Evolutionary conservation across 129 eudicot species (phyloP).

Genomic region (Deinandra increscens): DNA sequence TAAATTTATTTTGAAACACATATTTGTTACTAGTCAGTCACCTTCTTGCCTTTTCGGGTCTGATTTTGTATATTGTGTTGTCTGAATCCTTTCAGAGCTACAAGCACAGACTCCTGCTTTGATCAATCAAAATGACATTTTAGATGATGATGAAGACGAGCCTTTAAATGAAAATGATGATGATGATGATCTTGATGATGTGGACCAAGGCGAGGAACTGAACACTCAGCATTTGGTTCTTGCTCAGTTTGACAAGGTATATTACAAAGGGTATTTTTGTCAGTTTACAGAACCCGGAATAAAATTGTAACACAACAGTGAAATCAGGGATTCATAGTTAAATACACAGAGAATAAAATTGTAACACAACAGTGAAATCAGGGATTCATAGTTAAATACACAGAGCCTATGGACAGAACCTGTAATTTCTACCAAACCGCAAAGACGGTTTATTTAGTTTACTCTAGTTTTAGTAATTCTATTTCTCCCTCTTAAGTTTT

Average conservation of each 20-base stretch:
- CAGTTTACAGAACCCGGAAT: background rate
- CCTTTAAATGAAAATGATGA: slow-evolving; percentile 84
- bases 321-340: background rate
- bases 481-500: background rate
- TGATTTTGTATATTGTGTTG: slow-evolving; percentile 22
- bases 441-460: background rate
- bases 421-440: background rate
- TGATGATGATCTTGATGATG: slow-evolving; percentile 86
- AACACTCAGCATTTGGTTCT: slow-evolving; percentile 81
- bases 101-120: slow-evolving; percentile 87
- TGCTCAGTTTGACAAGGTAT: slow-evolving; percentile 96
- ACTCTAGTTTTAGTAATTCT: too few relatives aligned
- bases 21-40: background rate
- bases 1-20: slow-evolving; percentile 1
- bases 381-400: background rate
- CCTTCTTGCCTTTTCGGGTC: background rate
- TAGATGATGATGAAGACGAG: slow-evolving; percentile 81
- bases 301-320: background rate
- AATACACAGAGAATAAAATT: background rate
- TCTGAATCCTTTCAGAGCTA: slow-evolving; percentile 43
- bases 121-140: slow-evolving; percentile 50
- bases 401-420: background rate
- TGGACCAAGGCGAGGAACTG: slow-evolving; percentile 86
- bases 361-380: background rate
- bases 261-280: background rate